Evolutionary conservation across 805 yeast species (phyloP).

Genomic region (Starmera quercuum): DNA sequence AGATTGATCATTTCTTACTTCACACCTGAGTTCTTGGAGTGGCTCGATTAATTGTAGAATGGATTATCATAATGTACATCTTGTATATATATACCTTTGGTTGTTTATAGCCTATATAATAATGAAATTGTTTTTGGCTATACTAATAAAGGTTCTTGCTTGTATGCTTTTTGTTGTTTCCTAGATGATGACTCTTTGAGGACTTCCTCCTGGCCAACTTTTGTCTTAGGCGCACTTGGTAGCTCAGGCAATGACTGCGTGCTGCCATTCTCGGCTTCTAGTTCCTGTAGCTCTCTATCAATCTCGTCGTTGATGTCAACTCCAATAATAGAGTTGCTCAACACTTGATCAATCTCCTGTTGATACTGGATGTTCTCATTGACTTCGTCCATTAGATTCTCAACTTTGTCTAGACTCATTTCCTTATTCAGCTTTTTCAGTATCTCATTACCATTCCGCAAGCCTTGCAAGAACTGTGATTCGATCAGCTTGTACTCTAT

Average conservation of each 20-base stretch:
- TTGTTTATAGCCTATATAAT: no score
- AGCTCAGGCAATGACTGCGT: conserved; percentile 17
- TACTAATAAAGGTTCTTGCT: conserved; percentile 6
- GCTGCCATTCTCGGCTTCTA: conserved; percentile 41
- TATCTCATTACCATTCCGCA: conserved; percentile 73
- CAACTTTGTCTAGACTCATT: conserved; percentile 72
- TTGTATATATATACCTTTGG: background rate
- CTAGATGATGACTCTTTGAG: no score
- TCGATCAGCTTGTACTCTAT: conserved; percentile 90
- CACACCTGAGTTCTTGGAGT: conserved; percentile 91
- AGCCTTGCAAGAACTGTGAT: conserved; percentile 72
- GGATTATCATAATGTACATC: background rate
- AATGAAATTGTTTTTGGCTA: no score
- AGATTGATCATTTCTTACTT: conserved; percentile 84
- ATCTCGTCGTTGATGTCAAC: conserved; percentile 46
- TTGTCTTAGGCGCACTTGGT: conserved; percentile 5
- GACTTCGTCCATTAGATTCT: conserved; percentile 72
- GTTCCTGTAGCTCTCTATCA: conserved; percentile 49
- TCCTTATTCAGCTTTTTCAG: conserved; percentile 72
- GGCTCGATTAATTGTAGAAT: conserved; percentile 48
- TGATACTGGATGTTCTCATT: conserved; percentile 79
- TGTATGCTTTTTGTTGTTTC: background rate
- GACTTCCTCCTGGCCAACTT: no score
- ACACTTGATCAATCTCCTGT: conserved; percentile 54
- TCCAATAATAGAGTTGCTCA: conserved; percentile 30